These are phyloP conservation scores for Fomitopsis schrenkii DNA, from an alignment of 1,284 basidiomycete genomes.

Conservation along the genomic window DNA sequence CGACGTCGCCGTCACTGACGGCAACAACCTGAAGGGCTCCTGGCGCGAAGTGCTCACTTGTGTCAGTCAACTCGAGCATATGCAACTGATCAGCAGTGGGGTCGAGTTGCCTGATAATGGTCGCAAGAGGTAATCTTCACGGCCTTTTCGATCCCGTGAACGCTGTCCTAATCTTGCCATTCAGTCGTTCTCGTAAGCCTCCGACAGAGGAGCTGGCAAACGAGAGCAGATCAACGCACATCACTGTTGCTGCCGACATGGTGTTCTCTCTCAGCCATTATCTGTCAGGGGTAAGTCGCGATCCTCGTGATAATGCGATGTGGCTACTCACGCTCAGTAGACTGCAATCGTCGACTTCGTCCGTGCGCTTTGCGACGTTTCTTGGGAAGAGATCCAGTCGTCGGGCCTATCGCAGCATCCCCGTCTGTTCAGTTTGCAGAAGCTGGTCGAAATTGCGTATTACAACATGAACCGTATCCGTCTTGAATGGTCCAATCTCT, in stretches of 20 bases:
- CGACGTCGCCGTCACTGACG: constrained; percentile 91
- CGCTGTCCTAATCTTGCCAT: neutral
- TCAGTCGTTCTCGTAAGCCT: constrained; percentile 56
- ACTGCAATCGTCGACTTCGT: constrained; percentile 99
- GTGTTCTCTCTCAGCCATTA: constrained; percentile 96
- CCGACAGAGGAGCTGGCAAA: constrained; percentile 94
- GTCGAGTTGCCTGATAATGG: constrained; percentile 77
- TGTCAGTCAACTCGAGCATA: constrained; percentile 95
- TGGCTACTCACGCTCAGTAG: constrained; percentile 34
- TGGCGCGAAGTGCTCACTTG: constrained; percentile 96
- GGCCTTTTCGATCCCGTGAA: neutral
- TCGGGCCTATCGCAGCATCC: constrained; percentile 93
- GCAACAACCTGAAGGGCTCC: constrained; percentile 90
- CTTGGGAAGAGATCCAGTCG: constrained; percentile 99
- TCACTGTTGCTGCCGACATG: constrained; percentile 98
- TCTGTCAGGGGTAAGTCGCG: constrained; percentile 78
- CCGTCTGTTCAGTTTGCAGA: constrained; percentile 95
- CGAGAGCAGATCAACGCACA: constrained; percentile 95
- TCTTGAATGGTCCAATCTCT: constrained; percentile 97
- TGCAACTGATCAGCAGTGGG: constrained; percentile 92
- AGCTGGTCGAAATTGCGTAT: constrained; percentile 98
- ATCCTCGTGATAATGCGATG: constrained; percentile 8
- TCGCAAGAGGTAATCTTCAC: constrained; percentile 64
- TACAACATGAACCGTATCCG: constrained; percentile 99
- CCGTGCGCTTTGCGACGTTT: constrained; percentile 92